phyloP scores from a whole-genome alignment of 2,329 filamentous ascomycete species.

The Colletotrichum tanaceti region DNA sequence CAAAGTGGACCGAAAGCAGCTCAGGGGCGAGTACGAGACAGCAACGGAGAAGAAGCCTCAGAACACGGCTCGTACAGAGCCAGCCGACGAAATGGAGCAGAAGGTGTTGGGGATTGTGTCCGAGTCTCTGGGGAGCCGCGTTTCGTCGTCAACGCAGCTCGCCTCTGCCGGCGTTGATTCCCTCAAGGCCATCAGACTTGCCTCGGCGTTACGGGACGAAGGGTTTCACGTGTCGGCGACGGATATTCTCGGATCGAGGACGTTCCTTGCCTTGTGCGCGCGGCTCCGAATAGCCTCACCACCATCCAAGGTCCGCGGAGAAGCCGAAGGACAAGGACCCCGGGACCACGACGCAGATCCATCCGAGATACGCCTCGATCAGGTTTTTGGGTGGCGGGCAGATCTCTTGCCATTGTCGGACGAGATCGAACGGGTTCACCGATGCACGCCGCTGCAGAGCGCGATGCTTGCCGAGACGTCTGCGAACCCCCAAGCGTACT shows the following conservation, averaged over 20 bases:
- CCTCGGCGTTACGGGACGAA: constrained; percentile 69
- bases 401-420: background rate
- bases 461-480: constrained; percentile 85
- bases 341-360: background rate
- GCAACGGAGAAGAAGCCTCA: background rate
- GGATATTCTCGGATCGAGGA: constrained; percentile 69
- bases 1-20: constrained; percentile 78
- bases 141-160: constrained; percentile 57
- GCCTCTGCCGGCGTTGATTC: constrained; percentile 74
- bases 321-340: too few relatives aligned
- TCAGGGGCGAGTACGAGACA: constrained; percentile 54
- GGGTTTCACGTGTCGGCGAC: constrained; percentile 69
- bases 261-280: constrained; percentile 35
- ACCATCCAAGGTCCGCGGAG: background rate
- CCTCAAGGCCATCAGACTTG: constrained; percentile 60
- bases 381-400: background rate
- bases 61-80: constrained; percentile 5
- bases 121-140: constrained; percentile 53
- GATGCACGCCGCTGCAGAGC: constrained; percentile 79
- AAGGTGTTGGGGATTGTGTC: constrained; percentile 56
- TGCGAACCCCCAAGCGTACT: constrained; percentile 71
- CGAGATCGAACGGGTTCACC: constrained; percentile 57
- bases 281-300: constrained; percentile 24
- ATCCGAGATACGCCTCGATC: constrained; percentile 7
- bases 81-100: constrained; percentile 39